Conservation (phyloP, 371 early-diverging fungal species). For the Mortierella sp. region DNA sequence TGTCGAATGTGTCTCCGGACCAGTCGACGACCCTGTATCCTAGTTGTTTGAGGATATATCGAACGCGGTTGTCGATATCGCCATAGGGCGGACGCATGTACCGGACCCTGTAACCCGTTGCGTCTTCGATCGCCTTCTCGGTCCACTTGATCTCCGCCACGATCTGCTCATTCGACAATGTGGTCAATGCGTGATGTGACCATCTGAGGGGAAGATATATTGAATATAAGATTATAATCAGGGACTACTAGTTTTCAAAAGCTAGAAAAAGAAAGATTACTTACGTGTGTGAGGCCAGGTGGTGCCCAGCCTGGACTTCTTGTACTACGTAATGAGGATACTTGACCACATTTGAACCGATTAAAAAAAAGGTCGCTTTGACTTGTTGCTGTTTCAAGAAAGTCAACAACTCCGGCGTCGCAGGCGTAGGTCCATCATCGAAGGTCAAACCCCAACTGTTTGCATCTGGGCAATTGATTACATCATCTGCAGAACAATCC, state of each 20-base stretch:
- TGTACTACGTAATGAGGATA: constrained; percentile 57
- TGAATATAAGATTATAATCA: not conserved
- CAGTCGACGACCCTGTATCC: constrained; percentile 61
- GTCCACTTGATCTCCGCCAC: constrained; percentile 81
- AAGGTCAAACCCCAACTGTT: constrained; percentile 54
- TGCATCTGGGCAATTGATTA: constrained; percentile 41
- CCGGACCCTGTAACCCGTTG: constrained; percentile 53
- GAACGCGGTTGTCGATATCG: constrained; percentile 76
- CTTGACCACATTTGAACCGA: constrained; percentile 57
- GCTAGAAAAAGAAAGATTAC: constrained; percentile 7
- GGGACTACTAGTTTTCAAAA: not conserved
- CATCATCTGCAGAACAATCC: constrained; percentile 41
- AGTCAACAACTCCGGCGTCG: constrained; percentile 59
- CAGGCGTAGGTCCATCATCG: constrained; percentile 52
- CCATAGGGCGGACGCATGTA: constrained; percentile 61
- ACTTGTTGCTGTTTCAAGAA: constrained; percentile 59
- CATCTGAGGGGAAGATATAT: constrained; percentile 57
- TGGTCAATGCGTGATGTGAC: constrained; percentile 75
- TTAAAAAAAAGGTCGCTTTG: constrained; percentile 78
- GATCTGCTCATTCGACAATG: constrained; percentile 75
- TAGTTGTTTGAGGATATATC: constrained; percentile 62
- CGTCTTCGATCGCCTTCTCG: constrained; percentile 65
- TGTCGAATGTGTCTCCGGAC: constrained; percentile 47
- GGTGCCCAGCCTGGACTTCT: constrained; percentile 29
- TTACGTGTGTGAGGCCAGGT: constrained; percentile 49